Percentiles rank a stretch among this genome's conserved stretches.
phyloP scores from a whole-genome alignment of 1,139 yeast genomes.

The Pichia sp. region DNA sequence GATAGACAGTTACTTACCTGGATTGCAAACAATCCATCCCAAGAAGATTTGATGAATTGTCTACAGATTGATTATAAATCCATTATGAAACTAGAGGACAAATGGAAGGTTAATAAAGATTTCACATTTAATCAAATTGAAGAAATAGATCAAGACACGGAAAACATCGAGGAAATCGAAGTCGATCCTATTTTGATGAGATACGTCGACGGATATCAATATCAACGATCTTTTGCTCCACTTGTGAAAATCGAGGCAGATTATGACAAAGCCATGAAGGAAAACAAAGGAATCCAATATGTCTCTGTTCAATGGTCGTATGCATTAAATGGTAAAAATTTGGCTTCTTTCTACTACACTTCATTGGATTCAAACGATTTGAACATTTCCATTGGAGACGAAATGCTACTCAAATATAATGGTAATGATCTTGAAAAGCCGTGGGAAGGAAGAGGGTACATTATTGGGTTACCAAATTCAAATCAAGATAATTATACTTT shows the following conservation, averaged over 20 bases:
- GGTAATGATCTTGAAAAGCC: constrained; percentile 36
- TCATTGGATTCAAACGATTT: constrained; percentile 58
- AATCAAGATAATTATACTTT: constrained; percentile 64
- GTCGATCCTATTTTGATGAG: constrained; percentile 66
- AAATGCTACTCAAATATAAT: constrained; percentile 54
- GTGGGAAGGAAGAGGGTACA: constrained; percentile 72
- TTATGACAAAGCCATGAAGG: constrained; percentile 65
- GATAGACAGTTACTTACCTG: constrained; percentile 72
- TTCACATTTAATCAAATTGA: constrained; percentile 59
- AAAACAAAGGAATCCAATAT: constrained; percentile 71
- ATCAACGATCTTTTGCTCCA: constrained; percentile 82
- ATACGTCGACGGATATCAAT: constrained; percentile 78
- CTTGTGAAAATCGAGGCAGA: constrained; percentile 76
- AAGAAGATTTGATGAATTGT: constrained; percentile 51
- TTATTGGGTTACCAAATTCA: constrained; percentile 64
- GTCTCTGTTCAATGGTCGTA: constrained; percentile 69
- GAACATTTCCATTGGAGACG: constrained; percentile 84
- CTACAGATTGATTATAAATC: constrained; percentile 53
- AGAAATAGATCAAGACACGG: constrained; percentile 17
- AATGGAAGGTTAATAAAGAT: constrained; percentile 61
- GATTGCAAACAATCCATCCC: constrained; percentile 67
- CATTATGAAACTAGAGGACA: constrained; percentile 65
- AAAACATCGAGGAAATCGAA: constrained; percentile 47
- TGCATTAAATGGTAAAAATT: constrained; percentile 55
- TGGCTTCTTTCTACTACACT: constrained; percentile 64